Evolutionary conservation across 257 asterid genomes (phyloP), one percentile per base, ranked within the genome.

Genomic region (Cinchona pubescens): DNA sequence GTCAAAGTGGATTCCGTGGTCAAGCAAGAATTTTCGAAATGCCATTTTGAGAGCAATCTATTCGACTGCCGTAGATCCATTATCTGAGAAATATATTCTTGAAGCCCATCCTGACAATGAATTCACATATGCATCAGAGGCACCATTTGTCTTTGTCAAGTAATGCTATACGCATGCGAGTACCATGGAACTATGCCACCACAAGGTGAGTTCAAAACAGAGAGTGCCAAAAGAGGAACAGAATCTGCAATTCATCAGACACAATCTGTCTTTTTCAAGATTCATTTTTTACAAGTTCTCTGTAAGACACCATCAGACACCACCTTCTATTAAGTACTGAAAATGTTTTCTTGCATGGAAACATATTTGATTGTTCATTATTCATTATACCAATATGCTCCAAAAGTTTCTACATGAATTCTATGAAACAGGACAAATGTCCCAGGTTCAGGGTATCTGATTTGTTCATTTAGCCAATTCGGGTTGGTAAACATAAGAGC

Each of bases 1-100:
- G 76, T 85, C 90, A 69, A 79, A 74, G 75, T 79, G 79, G 74
- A 78, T 62, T 58, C 82, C 80, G 78, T 83, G 88, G 78, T 92
- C 97, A 78, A 85, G 82, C 86, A 95, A 82, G 85, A 90, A 92
- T 86, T 91, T 95, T 78, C 99, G 92, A 68, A 95, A 89, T 76
- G 99, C 99, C 98, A 92, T 95, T 85, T 95, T 95, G 61, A 95
- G 91, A 73, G 99, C 97, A 81, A 95, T 91, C n/a, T n/a, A n/a
- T 88, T 95, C 99, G 79, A 95, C 84, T 69, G 99, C 98, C 45
- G 99, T 92, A 68, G 98, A 95, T 81, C 99, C 99, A 79, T 92
- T 95, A 80, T 95, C 99, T 40, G 99, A 92, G 86, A 91, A 95
- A 80, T 85, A 95, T 69, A 85, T 91, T 75, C 99, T 85, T 11